Evolutionary conservation across 2,329 filamentous ascomycete genomes (phyloP).

Genomic region (Pseudopyricularia javanii): DNA sequence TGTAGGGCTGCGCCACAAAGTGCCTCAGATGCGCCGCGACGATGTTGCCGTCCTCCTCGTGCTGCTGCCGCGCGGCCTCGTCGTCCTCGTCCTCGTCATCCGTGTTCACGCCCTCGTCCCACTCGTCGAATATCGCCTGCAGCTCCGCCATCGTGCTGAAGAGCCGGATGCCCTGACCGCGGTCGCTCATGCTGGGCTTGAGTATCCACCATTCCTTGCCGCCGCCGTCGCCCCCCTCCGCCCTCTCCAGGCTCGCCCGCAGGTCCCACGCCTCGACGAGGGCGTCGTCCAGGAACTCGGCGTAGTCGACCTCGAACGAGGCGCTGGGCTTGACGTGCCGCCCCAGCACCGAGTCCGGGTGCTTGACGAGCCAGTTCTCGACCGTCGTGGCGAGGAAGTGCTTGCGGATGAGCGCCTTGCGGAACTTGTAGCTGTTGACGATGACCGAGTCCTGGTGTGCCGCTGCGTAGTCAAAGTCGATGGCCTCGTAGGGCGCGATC

Average conservation of each 20-base stretch:
- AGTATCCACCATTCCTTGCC: constrained; percentile 83
- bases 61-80: constrained; percentile 11
- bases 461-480: constrained; percentile 71
- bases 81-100: constrained; percentile 47
- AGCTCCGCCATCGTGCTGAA: constrained; percentile 79
- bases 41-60: constrained; percentile 34
- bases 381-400: constrained; percentile 83
- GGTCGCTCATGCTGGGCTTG: constrained; percentile 95
- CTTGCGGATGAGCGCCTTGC: constrained; percentile 92
- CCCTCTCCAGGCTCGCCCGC: constrained; percentile 61
- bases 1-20: constrained; percentile 92
- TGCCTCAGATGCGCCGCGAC: constrained; percentile 86
- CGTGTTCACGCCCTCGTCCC: constrained; percentile 61
- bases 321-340: constrained; percentile 66
- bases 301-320: constrained; percentile 89
- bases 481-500: constrained; percentile 73
- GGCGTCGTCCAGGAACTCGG: constrained; percentile 91
- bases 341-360: constrained; percentile 57
- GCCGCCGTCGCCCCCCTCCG: constrained; percentile 30
- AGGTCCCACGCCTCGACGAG: constrained; percentile 84
- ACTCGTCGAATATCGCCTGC: constrained; percentile 79
- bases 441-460: constrained; percentile 49
- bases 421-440: constrained; percentile 85
- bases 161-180: constrained; percentile 82
- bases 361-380: constrained; percentile 74